Evolutionary conservation across 2,329 filamentous ascomycete genomes (phyloP), one percentile per base, ranked within the genome.

Genomic region (Emergomyces orientalis): DNA sequence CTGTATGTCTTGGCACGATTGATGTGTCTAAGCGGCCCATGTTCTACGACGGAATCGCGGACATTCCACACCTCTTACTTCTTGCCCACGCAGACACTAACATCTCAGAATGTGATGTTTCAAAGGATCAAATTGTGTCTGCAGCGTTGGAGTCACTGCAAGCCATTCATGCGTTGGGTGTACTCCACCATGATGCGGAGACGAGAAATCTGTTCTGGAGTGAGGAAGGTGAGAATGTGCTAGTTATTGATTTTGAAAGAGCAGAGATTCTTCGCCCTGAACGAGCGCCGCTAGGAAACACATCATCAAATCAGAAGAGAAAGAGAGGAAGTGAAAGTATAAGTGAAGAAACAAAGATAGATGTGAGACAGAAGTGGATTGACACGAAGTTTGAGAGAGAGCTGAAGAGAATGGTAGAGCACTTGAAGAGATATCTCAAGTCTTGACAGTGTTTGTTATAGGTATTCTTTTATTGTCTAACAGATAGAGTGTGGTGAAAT

Each of bases 1-100:
- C 68, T 59, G 64, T 69, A 27, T 68, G 59, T 43, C 61, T 69
- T 17, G 68, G 66, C 27, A 67, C 25, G 5, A 54, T 69, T 25
- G 64, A 66, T 55, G 43, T 69, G 17, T 56, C 64, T 39, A 22
- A 61, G 27, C 43, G 55, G 52, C 57, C 43, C 30, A 45, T 62
- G 39, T 61, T 39, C 37, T 63, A 66, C 56, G 63, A 64, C 45
- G 63, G 63, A 32, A 64, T 66, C 37, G 52, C 58, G 6, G 43
- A 57, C 19, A 66, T 66, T 45, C 61, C 63, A 1, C 45, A 58
- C 54, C 30, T 66, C 41, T 51, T 66, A 62, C 61, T 64, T 62
- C 61, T 64, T 37, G 58, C 55, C 30, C 63, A 64, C 56, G 64
- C 64, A 30, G 64, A 61, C 30, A 60, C 32, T 32, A 11, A 30